These are phyloP conservation scores for Populus pruinosa DNA, from an alignment of 345 rosid genomes.

Conservation along the genomic window DNA sequence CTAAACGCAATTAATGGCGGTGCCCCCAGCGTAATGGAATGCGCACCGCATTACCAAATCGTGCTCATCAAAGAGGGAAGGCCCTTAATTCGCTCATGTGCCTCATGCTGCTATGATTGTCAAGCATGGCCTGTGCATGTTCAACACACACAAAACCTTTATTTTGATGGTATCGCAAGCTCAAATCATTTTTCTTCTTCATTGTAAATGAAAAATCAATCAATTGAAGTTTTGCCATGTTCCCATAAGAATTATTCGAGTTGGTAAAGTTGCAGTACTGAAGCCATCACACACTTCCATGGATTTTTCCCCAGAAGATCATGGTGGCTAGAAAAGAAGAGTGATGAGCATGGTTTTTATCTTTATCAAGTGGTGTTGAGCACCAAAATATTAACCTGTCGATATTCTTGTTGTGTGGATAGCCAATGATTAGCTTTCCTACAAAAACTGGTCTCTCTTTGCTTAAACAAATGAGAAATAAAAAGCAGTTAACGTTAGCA, in stretches of 20 bases:
- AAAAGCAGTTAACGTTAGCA: slow-evolving; percentile 22
- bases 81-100: not conserved
- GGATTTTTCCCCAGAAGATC: too few relatives aligned
- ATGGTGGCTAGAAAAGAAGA: not conserved
- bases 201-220: not conserved
- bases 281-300: not conserved
- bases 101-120: not conserved
- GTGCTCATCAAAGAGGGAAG: not conserved
- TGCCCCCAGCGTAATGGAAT: not conserved
- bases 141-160: not conserved
- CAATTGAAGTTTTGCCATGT: not conserved
- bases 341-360: not conserved
- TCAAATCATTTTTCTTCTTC: not conserved
- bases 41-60: not conserved
- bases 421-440: slow-evolving; percentile 24
- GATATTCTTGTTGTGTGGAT: slow-evolving; percentile 3
- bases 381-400: not conserved
- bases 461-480: not conserved
- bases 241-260: too few relatives aligned
- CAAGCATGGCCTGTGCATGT: not conserved
- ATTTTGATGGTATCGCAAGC: too few relatives aligned
- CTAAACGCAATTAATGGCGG: not conserved
- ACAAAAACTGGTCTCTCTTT: not conserved
- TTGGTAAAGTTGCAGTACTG: not conserved
- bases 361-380: not conserved